A percentile compares a stretch with the other conserved stretches of the same genome.
Evolutionary conservation across 176 grass and related monocot species (phyloP).

Genomic region (Carex kokanica): DNA sequence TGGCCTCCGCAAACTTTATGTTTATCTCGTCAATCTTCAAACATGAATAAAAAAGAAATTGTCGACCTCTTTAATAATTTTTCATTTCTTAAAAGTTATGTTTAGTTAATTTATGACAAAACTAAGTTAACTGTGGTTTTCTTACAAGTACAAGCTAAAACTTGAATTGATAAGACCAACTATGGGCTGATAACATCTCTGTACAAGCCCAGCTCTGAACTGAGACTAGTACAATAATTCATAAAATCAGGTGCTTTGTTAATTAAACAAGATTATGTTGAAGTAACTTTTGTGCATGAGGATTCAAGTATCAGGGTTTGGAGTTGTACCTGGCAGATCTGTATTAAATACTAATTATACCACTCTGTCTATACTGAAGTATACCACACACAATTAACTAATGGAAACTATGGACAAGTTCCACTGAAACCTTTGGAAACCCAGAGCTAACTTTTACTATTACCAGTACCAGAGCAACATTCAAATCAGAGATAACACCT

Average conservation of each 20-base stretch:
- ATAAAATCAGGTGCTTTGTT: background rate
- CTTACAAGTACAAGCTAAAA: background rate
- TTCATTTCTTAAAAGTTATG: background rate
- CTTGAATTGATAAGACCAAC: background rate
- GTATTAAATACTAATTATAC: background rate
- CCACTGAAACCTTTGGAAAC: background rate
- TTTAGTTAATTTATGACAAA: background rate
- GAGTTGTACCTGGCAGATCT: background rate
- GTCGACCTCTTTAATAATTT: background rate
- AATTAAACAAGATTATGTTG: background rate
- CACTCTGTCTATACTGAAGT: background rate
- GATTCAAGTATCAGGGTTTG: background rate
- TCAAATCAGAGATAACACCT: background rate
- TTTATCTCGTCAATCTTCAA: constrained; percentile 68
- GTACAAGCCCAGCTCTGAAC: background rate
- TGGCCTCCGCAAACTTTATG: constrained; percentile 88
- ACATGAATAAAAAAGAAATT: background rate
- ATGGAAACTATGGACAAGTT: background rate
- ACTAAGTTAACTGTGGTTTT: background rate
- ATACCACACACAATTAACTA: background rate
- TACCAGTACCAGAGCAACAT: background rate
- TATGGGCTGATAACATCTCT: background rate
- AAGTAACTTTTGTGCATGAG: background rate
- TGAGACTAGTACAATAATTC: background rate
- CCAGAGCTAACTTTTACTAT: background rate